Evolutionary conservation across 805 yeast species (phyloP), one percentile per base, ranked within the genome.

Genomic region (Hanseniaspora nectarophila): DNA sequence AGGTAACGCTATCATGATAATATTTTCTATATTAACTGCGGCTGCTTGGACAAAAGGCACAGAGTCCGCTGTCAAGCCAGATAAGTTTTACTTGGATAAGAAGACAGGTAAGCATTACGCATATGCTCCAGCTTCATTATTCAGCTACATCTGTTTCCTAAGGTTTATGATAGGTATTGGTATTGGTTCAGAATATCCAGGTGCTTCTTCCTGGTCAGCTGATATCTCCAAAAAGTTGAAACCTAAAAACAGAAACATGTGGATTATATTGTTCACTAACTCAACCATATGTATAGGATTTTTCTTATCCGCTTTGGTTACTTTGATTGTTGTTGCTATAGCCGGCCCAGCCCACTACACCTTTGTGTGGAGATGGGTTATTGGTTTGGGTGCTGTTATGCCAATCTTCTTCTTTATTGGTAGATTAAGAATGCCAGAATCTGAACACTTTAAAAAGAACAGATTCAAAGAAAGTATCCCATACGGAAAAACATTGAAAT

Each of bases 121-220:
- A 8, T n/a, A 37, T 13, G 51, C 51, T 4, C 38, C 51, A 28
- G 18, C 38, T 21, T 46, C 51, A 8, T 32, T 46, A 15, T 46
- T 44, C 44, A 38, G 39, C 10, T 46, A 46, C 16, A 20, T 46
- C 1, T 46, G 51, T 16, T 46, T 46, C 10, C 38, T 46, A 18
- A 76, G 97, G 66, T 85, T 85, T 67, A 81, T 89, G 68, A 70
- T 90, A 45, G 97, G 97, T 68, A 71, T 86, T 57, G 94, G 89
- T 61, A 85, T 89, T 59, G 97, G 97, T 60, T 89, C 94, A 45
- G 97, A 89, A 69, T 89, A 89, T 64, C 95, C 96, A 45, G 82
- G 95, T 13, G 54, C 46, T 63, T 95, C 95, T 43, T 82, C 95
- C 10, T 89, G 95, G 43, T 83, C 95, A 13, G 92, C 89, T 21